These are phyloP conservation scores for Cytospora chrysosperma DNA, from an alignment of 2,329 filamentous ascomycete genomes.

Conservation along the genomic window DNA sequence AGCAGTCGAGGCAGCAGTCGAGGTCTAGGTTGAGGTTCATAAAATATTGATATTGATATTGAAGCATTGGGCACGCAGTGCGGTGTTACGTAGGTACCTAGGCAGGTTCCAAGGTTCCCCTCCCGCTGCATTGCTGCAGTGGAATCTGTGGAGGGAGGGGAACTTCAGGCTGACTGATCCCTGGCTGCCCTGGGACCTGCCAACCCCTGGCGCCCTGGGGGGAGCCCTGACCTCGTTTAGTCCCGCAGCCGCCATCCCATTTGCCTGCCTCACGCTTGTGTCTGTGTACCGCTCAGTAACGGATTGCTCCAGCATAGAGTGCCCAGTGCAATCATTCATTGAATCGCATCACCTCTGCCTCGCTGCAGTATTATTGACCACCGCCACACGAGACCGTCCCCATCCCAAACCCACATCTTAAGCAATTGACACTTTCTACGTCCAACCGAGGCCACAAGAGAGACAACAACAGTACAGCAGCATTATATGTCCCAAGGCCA, in stretches of 20 bases:
- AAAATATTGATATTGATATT: no score
- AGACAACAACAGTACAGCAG: background rate
- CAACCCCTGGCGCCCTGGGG: background rate
- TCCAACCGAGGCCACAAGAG: background rate
- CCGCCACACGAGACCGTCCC: background rate
- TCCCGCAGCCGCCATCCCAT: background rate
- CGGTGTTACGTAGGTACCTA: no score
- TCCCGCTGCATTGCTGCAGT: background rate
- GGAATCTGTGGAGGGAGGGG: background rate
- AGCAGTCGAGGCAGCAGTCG: no score
- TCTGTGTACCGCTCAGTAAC: background rate
- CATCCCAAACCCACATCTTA: background rate
- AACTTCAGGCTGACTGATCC: background rate
- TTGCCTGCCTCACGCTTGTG: background rate
- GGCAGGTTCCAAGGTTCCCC: no score
- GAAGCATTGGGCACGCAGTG: no score
- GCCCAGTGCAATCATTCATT: no score
- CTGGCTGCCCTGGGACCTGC: no score
- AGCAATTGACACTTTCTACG: background rate
- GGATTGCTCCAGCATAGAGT: background rate
- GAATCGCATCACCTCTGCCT: background rate
- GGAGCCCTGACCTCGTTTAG: background rate
- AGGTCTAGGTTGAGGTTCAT: no score
- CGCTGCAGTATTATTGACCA: background rate
- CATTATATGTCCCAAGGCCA: slow-evolving; percentile 3